Evolutionary conservation across 441 rosid genomes (phyloP), one percentile per base, ranked within the genome.

Genomic region (Hura crepitans): DNA sequence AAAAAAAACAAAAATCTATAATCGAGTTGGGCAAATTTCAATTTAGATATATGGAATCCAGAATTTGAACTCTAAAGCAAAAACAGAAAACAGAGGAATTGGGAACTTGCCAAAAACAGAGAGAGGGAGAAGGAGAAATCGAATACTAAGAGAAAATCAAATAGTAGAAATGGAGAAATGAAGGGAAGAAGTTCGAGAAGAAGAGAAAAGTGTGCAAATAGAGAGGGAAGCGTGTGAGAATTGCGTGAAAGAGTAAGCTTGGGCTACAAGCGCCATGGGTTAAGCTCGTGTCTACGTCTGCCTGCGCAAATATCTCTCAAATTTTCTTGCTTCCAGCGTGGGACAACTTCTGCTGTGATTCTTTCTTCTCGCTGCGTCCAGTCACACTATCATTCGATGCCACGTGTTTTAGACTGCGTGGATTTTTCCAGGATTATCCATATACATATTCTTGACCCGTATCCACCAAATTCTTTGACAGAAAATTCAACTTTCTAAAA

Each of bases 221-320:
- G 76, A 66, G 33, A 68, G 27, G 58, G 66, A 28, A 64, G 78
- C 69, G 75, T 68, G 88, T 76, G 87, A 74, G 47, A 47, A 70
- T 77, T 82, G 90, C 93, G 89, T 85, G 88, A 80, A 53, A 18
- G 74, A 50, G 70, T 67, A 76, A 62, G 85, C 66, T 28, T 1
- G 58, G 12, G 53, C 54, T 69, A 76, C 11, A 63, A 27, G 68
- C 53, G 74, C 82, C 90, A 79, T 79, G 81, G 67, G 85, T 65
- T 73, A 12, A 71, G 39, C 90, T 78, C 89, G 65, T 79, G 89
- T 74, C 84, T 0, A 39, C 78, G 80, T 78, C 85, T 37, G 77
- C 23, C 37, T 58, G 60, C 59, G 11, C 62, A 88, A 46, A 89
- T 82, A 83, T 83, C 89, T 60, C 33, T 28, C 12, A 0, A n/a